A percentile compares a stretch with the other conserved stretches of the same genome.
phyloP scores from a whole-genome alignment of 805 yeast genomes.

The Ogataea chonburiensis region DNA sequence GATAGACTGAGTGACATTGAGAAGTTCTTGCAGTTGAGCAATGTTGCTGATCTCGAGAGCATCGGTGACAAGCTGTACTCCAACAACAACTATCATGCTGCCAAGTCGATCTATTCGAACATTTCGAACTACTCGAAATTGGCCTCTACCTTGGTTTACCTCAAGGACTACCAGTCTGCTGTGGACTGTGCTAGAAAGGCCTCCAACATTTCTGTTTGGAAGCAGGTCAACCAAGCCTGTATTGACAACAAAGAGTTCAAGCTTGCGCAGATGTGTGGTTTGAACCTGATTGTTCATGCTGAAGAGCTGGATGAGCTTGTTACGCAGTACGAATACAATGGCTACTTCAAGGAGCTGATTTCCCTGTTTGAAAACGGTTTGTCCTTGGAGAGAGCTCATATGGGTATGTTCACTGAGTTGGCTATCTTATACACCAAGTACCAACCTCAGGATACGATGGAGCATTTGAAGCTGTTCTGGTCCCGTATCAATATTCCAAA shows the following conservation, averaged over 20 bases:
- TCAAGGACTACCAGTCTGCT: conserved; percentile 91
- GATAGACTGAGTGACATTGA: conserved; percentile 78
- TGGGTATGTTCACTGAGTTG: conserved; percentile 99
- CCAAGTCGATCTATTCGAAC: conserved; percentile 80
- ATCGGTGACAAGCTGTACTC: conserved; percentile 91
- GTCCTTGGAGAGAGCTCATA: conserved; percentile 96
- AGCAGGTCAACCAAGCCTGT: conserved; percentile 96
- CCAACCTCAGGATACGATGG: conserved; percentile 87
- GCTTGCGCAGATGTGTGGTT: conserved; percentile 97
- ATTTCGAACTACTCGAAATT: conserved; percentile 93
- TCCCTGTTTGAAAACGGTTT: conserved; percentile 93
- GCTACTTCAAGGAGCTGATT: conserved; percentile 88
- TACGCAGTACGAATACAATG: conserved; percentile 79
- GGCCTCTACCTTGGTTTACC: conserved; percentile 92
- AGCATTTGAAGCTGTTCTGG: conserved; percentile 97
- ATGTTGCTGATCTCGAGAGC: conserved; percentile 87
- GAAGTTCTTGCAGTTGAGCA: conserved; percentile 76
- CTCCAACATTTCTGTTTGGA: conserved; percentile 91
- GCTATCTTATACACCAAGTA: conserved; percentile 90
- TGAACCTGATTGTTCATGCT: conserved; percentile 94
- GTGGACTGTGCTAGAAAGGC: conserved; percentile 99
- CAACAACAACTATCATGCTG: conserved; percentile 83
- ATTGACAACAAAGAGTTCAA: conserved; percentile 92
- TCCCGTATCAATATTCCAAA: conserved; percentile 97
- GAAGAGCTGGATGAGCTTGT: conserved; percentile 94